Evolutionary conservation across 768 basidiomycete genomes (phyloP), one percentile per base, ranked within the genome.

Genomic region (Cubamyces lactineus): DNA sequence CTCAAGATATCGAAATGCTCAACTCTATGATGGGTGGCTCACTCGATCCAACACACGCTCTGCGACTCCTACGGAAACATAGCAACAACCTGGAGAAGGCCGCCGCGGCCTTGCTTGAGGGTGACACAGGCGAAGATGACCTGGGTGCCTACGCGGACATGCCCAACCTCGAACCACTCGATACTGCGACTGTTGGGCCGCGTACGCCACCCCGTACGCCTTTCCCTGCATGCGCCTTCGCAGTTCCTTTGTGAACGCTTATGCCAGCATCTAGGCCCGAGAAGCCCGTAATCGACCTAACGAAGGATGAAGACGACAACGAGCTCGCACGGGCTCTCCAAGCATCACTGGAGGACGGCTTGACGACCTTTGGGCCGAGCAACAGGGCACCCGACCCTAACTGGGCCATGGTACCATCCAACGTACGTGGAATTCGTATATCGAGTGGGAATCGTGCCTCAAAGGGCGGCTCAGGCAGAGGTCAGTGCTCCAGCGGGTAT

Each of bases 331-430:
- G 81, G 6, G 84, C 86, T 16, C 68, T 87, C 63, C 74, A 81
- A 52, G 80, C 84, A 46, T 86, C 84, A 8, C 75, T 87, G 70
- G 79, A 78, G 52, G 75, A 77, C 38, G 67, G 77, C 51, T 71
- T 71, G 26, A 72, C 80, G 1, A 75, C 78, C 43, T 86, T 89
- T 72, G 80, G 84, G 0, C 86, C 87, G 16, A 86, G 82, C 62
- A 76, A 85, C 41, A 79, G 88, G 43, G 80, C 86, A 3, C 80
- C 88, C 1, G 79, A 89, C 70, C 82, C 86, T 1, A 80, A 79
- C 57, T 90, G 88, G 89, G 86, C 86, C 51, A 72, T 90, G 70
- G 88, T 89, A 8, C 83, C 84, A 19, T 84, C 88, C 6, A 85
- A 87, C 70, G 89, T 89, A 76, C 69, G 71, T 71, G 45, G 12